Conservation (phyloP, 2,329 filamentous ascomycete genomes). For the Geosmithia flava region DNA sequence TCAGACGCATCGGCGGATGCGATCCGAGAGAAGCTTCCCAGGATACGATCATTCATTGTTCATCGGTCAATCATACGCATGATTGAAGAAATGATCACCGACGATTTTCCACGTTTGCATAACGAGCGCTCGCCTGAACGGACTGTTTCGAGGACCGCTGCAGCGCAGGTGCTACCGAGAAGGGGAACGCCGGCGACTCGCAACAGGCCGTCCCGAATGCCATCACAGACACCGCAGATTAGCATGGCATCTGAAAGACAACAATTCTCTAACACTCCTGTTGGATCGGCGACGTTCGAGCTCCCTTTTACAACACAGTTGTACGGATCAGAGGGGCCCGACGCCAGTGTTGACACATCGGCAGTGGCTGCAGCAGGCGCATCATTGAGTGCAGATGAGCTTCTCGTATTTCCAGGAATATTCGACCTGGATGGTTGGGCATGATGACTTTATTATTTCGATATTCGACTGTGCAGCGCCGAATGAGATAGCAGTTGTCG, state of each 20-base stretch:
- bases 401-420: constrained; percentile 5
- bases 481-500: no score
- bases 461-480: no score
- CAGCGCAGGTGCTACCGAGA: neutral
- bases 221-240: neutral
- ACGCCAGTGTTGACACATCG: neutral
- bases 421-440: constrained; percentile 4
- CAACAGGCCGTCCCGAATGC: neutral
- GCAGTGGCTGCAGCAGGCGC: neutral
- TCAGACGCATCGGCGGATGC: constrained; percentile 1
- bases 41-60: constrained; percentile 4
- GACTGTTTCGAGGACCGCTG: neutral
- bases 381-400: constrained; percentile 3
- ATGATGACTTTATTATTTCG: neutral
- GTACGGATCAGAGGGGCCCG: neutral
- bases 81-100: constrained; percentile 6
- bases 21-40: constrained; percentile 6
- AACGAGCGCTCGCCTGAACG: constrained; percentile 2
- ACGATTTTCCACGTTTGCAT: constrained; percentile 4
- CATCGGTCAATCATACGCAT: constrained; percentile 4
- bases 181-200: neutral
- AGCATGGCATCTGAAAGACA: neutral
- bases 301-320: constrained; percentile 3
- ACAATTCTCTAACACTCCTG: neutral
- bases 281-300: constrained; percentile 1